Conservation (phyloP, 2,329 filamentous ascomycete genomes). For the Ophiostoma novo-ulmi region DNA sequence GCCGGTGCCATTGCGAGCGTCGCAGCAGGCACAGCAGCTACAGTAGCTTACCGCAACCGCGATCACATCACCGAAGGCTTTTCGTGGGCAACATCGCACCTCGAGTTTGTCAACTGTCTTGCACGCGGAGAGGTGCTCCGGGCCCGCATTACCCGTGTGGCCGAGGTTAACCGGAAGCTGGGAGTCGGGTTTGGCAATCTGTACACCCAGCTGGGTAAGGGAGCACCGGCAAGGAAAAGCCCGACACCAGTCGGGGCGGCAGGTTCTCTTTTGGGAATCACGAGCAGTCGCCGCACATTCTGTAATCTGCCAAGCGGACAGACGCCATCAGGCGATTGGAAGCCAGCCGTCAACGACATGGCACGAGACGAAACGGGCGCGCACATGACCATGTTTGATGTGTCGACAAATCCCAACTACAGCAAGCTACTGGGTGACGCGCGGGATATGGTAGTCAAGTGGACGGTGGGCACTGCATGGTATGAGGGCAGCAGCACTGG, state of each 20-base stretch:
- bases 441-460: slow-evolving; percentile 58
- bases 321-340: slow-evolving; percentile 51
- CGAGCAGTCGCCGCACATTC: slow-evolving; percentile 60
- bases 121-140: slow-evolving; percentile 77
- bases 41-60: slow-evolving; percentile 79
- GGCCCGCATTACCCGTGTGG: slow-evolving; percentile 63
- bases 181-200: slow-evolving; percentile 77
- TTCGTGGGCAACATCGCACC: slow-evolving; percentile 80
- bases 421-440: slow-evolving; percentile 61
- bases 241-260: slow-evolving; percentile 5
- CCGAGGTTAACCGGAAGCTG: slow-evolving; percentile 58
- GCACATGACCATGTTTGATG: slow-evolving; percentile 75
- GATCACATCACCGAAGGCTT: slow-evolving; percentile 72
- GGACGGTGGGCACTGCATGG: slow-evolving; percentile 62
- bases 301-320: slow-evolving; percentile 65
- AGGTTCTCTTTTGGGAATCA: slow-evolving; percentile 4
- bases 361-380: slow-evolving; percentile 73
- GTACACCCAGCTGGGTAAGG: slow-evolving; percentile 75
- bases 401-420: slow-evolving; percentile 67
- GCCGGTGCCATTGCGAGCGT: slow-evolving; percentile 54
- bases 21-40: slow-evolving; percentile 73
- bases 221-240: slow-evolving; percentile 29
- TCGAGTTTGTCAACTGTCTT: slow-evolving; percentile 89
- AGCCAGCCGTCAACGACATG: slow-evolving; percentile 69
- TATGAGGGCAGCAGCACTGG: slow-evolving; percentile 51